These are phyloP conservation scores for Starmerella riodocensis DNA, from an alignment of 805 yeast genomes.

Conservation along the genomic window DNA sequence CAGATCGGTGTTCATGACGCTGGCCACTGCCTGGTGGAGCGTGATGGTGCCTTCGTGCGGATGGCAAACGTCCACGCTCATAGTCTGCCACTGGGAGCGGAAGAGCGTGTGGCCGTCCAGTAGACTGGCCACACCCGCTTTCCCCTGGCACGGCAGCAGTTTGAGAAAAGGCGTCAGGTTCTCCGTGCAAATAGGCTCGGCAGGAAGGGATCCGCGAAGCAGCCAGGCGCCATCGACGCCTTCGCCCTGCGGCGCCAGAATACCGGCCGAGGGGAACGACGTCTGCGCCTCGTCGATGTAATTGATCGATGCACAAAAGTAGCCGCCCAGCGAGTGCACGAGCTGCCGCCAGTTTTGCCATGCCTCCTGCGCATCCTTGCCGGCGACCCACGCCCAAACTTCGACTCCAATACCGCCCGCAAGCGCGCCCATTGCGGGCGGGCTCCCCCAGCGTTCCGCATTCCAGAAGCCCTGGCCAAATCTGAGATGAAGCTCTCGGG, in stretches of 20 bases:
- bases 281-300: constrained; percentile 72
- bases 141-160: constrained; percentile 81
- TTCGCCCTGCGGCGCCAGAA: constrained; percentile 18
- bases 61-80: constrained; percentile 70
- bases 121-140: constrained; percentile 71
- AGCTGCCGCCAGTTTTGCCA: constrained; percentile 54
- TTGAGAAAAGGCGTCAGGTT: constrained; percentile 88
- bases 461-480: constrained; percentile 97
- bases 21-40: constrained; percentile 45
- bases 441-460: constrained; percentile 67
- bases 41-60: constrained; percentile 34
- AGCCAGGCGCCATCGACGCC: constrained; percentile 19
- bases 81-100: constrained; percentile 86
- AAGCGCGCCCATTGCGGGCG: constrained; percentile 55
- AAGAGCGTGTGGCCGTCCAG: constrained; percentile 77
- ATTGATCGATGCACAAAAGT: constrained; percentile 89
- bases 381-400: constrained; percentile 74
- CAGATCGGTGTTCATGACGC: constrained; percentile 59
- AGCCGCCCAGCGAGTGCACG: constrained; percentile 68
- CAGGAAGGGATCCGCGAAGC: constrained; percentile 76
- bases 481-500: constrained; percentile 67
- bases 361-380: constrained; percentile 41
- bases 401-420: constrained; percentile 96
- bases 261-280: constrained; percentile 40
- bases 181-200: constrained; percentile 94